Base-by-base conservation (phyloP, 129 eudicot species). In the Helianthus tuberosus region DNA sequence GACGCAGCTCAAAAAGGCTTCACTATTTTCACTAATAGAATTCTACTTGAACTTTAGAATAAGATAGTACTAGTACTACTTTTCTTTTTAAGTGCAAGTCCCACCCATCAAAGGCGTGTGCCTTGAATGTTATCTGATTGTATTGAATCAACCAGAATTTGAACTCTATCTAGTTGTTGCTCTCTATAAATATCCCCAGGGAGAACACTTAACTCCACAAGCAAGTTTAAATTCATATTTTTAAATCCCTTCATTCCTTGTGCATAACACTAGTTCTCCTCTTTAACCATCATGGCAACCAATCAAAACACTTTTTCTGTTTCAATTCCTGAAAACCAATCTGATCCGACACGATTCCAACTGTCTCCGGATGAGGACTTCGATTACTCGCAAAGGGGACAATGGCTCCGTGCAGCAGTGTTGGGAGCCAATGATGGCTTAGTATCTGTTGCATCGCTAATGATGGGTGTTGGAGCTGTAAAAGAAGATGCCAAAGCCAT, bases 401-500 rank as follows among this genome's bases (percentile, higher is more conserved):
- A 79, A 41, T 79, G 78, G 83, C 78, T 79, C 15, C 83, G 83
- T 64, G 83, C 83, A 17, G 83, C 83, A 8, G 69, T 79, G 14
- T 38, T 79, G 11, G 83, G 83, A 65, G 78, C 83, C 74, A 79
- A 67, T 6, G 83, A 79, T 10, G 83, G 83, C 1, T 66, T 79
- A 17, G 78, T 79, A 17, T 72, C 78, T 0, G 78, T 72, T 16
- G 63, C 83, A 16, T 79, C 83, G 8, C 43, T 79, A 44, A 79
- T 79, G 83, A 71, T 72, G 82, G 77, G 82, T n/a, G 68, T 78
- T 78, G 82, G 77, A 52, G 82, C 77, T 2, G 77, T 79, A 12
- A 79, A 79, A 79, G 61, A 71, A 0, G 74, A 72, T 6, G 41
- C 63, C 8, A 65, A 66, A 79, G 83, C 78, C 74, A 79, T 79